Evolutionary conservation across 73 alveolate genomes (phyloP).

Genomic region (Paramecium primaurelia): DNA sequence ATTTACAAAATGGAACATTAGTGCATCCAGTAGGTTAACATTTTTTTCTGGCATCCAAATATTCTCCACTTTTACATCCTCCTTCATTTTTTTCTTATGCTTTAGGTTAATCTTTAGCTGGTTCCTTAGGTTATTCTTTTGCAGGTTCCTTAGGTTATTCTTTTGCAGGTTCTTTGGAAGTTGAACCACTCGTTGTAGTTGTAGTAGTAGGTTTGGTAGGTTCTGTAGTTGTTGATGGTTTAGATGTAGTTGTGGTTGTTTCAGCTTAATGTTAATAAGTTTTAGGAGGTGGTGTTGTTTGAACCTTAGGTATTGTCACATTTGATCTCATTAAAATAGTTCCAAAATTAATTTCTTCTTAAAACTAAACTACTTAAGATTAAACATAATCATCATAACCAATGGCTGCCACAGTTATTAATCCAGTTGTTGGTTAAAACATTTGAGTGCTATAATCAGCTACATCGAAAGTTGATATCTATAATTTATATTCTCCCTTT

Average conservation of each 20-base stretch:
- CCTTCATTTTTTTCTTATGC: not conserved
- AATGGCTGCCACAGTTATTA: not conserved
- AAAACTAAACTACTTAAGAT: not conserved
- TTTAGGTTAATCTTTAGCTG: not conserved
- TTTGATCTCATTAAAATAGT: not conserved
- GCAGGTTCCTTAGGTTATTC: not conserved
- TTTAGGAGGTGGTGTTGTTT: not conserved
- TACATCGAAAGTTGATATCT: not conserved
- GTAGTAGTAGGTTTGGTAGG: not conserved
- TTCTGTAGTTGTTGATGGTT: not conserved
- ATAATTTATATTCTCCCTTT: not conserved
- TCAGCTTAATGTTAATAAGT: not conserved
- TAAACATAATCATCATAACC: not conserved
- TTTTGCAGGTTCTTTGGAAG: not conserved
- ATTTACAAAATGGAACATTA: not conserved
- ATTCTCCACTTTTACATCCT: slow-evolving; percentile 4
- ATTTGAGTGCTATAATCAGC: not conserved
- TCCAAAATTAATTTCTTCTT: slow-evolving; percentile 1
- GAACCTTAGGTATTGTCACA: not conserved
- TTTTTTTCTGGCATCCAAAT: slow-evolving; percentile 25
- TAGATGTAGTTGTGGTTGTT: not conserved
- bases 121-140: not conserved
- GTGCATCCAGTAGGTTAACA: not conserved
- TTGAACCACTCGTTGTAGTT: not conserved
- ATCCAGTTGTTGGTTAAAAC: slow-evolving; percentile 14